Percentiles rank a stretch among this genome's conserved stretches.
phyloP scores from a whole-genome alignment of 148 eudicot species.

The Silene conica region DNA sequence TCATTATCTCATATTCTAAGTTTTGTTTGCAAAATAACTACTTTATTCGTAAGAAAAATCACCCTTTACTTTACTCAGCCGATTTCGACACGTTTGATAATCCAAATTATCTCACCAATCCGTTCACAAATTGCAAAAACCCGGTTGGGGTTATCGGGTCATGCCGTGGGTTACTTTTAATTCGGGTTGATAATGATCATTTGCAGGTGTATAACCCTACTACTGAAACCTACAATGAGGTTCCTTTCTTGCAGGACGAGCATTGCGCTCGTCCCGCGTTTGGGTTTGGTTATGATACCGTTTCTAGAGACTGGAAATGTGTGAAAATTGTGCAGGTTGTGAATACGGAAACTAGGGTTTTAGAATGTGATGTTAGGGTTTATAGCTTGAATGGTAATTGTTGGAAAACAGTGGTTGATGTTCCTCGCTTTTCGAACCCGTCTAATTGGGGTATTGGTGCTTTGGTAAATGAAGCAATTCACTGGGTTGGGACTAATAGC shows the following conservation, averaged over 20 bases:
- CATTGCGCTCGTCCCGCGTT: neutral
- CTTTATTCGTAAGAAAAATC: neutral
- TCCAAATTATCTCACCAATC: neutral
- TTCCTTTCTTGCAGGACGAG: neutral
- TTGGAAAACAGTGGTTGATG: neutral
- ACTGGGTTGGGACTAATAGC: constrained; percentile 2
- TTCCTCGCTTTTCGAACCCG: neutral
- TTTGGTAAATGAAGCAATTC: neutral
- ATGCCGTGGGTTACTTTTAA: constrained; percentile 7
- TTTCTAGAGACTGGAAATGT: constrained; percentile 1
- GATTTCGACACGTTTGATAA: constrained; percentile 13
- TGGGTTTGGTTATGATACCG: constrained; percentile 9
- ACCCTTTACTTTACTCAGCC: neutral
- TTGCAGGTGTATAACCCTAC: constrained; percentile 5
- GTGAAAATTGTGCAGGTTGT: neutral
- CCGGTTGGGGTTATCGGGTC: neutral
- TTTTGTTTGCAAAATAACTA: neutral
- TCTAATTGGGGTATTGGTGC: neutral
- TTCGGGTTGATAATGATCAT: neutral
- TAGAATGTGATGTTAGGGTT: constrained; percentile 7
- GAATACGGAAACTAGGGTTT: neutral
- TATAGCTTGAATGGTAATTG: neutral
- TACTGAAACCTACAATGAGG: constrained; percentile 8
- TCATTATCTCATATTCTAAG: neutral
- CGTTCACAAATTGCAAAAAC: neutral